phyloP scores from a whole-genome alignment of 2,329 filamentous ascomycete genomes.

The Colletotrichum eremochloae region DNA sequence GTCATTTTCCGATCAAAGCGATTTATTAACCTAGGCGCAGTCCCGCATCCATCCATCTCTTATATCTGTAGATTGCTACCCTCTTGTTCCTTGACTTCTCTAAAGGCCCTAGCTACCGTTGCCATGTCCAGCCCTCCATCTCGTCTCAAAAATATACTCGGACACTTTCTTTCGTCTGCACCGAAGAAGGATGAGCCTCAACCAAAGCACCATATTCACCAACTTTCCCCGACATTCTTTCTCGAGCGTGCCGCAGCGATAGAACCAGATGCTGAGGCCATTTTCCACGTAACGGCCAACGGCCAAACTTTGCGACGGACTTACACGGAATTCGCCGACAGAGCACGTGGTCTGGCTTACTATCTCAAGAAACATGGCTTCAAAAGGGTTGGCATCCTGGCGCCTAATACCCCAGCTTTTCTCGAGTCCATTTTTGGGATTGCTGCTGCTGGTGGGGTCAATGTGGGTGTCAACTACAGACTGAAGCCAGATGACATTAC shows the following conservation, averaged over 20 bases:
- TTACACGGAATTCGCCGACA: constrained; percentile 87
- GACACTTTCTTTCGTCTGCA: constrained; percentile 58
- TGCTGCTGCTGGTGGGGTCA: constrained; percentile 82
- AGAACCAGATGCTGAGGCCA: constrained; percentile 86
- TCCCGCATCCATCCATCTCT: neutral
- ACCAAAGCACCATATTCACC: constrained; percentile 74
- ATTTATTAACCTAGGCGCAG: neutral
- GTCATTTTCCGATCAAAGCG: constrained; percentile 13
- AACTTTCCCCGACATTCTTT: constrained; percentile 89
- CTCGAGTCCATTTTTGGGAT: constrained; percentile 92
- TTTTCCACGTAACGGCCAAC: constrained; percentile 88
- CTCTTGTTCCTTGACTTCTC: neutral
- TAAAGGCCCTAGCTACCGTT: neutral
- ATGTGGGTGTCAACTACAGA: constrained; percentile 74
- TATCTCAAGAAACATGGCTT: constrained; percentile 81
- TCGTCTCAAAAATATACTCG: constrained; percentile 70
- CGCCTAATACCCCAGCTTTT: constrained; percentile 94
- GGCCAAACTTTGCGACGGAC: constrained; percentile 79
- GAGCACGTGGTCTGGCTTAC: constrained; percentile 89
- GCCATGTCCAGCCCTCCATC: constrained; percentile 74
- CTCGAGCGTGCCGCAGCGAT: constrained; percentile 87
- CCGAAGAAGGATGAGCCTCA: constrained; percentile 50
- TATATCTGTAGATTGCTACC: neutral
- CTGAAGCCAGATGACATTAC: constrained; percentile 87
- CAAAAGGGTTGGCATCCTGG: constrained; percentile 85